Evolutionary conservation across 2,329 filamentous ascomycete species (phyloP).

Genomic region (Pyrenochaeta sp.): DNA sequence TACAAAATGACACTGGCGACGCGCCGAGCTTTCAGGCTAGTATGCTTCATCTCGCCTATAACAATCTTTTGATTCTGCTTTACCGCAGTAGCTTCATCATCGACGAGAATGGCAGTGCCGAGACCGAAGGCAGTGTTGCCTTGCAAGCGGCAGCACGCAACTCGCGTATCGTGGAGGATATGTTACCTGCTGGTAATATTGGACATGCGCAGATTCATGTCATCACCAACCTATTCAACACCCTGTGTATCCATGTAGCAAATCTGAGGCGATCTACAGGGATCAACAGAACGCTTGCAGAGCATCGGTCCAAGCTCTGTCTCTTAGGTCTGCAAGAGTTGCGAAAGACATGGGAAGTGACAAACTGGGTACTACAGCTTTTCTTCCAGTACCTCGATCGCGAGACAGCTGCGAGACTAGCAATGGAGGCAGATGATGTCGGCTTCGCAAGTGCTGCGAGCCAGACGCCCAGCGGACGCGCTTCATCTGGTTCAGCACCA

Average conservation of each 20-base stretch:
- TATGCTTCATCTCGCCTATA: slow-evolving; percentile 56
- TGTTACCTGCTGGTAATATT: slow-evolving; percentile 55
- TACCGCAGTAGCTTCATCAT: slow-evolving; percentile 56
- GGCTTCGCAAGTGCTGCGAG: slow-evolving; percentile 21
- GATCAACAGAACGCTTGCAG: slow-evolving; percentile 55
- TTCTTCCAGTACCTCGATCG: slow-evolving; percentile 60
- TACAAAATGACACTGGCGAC: slow-evolving; percentile 39
- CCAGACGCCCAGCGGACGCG: slow-evolving; percentile 5
- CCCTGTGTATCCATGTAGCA: slow-evolving; percentile 59
- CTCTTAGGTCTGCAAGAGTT: slow-evolving; percentile 58
- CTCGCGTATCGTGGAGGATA: slow-evolving; percentile 59
- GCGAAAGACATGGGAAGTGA: slow-evolving; percentile 60
- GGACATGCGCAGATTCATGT: slow-evolving; percentile 58
- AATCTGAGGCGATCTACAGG: slow-evolving; percentile 50
- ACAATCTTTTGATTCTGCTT: slow-evolving; percentile 58
- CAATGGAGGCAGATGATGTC: slow-evolving; percentile 36
- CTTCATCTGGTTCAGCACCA: slow-evolving; percentile 9
- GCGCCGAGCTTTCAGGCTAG: slow-evolving; percentile 49
- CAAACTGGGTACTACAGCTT: slow-evolving; percentile 59
- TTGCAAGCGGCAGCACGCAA: slow-evolving; percentile 57
- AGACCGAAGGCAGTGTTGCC: slow-evolving; percentile 51
- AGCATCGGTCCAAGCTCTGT: slow-evolving; percentile 60
- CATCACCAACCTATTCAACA: slow-evolving; percentile 59
- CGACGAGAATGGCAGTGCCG: slow-evolving; percentile 42
- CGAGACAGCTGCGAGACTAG: slow-evolving; percentile 53